phyloP scores from a whole-genome alignment of 805 yeast species.

The Ogataea zsoltii region DNA sequence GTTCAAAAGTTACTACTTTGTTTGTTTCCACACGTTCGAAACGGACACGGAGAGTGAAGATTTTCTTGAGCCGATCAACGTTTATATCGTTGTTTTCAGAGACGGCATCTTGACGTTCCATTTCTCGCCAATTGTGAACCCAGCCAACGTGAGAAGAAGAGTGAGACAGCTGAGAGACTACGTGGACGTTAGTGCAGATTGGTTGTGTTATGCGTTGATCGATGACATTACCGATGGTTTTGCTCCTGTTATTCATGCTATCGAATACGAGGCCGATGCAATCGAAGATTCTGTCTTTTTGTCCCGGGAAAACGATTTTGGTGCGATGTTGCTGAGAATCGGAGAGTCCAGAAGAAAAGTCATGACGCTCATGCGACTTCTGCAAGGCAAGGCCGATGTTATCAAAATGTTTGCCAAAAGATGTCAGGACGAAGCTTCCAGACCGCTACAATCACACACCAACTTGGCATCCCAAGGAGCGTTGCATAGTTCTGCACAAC shows the following conservation, averaged over 20 bases:
- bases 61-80: conserved; percentile 77
- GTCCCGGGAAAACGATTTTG: conserved; percentile 71
- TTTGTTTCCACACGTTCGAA: conserved; percentile 95
- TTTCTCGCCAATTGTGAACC: conserved; percentile 65
- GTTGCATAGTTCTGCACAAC: conserved; percentile 44
- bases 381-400: conserved; percentile 94
- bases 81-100: conserved; percentile 70
- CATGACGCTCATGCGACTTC: conserved; percentile 86
- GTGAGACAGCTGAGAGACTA: conserved; percentile 77
- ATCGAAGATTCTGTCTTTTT: conserved; percentile 85
- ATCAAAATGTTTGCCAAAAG: conserved; percentile 94
- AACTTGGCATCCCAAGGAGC: conserved; percentile 11
- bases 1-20: conserved; percentile 87
- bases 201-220: conserved; percentile 79
- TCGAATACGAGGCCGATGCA: conserved; percentile 79
- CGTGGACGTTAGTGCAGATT: conserved; percentile 75
- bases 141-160: conserved; percentile 79
- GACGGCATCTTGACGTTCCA: conserved; percentile 71
- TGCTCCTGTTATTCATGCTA: conserved; percentile 75
- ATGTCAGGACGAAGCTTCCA: conserved; percentile 70
- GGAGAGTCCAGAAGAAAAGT: conserved; percentile 90
- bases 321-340: conserved; percentile 74
- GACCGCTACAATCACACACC: conserved; percentile 19
- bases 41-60: conserved; percentile 80
- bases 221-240: conserved; percentile 86